phyloP scores from a whole-genome alignment of 306 rosid species.

The Inga laurina region DNA sequence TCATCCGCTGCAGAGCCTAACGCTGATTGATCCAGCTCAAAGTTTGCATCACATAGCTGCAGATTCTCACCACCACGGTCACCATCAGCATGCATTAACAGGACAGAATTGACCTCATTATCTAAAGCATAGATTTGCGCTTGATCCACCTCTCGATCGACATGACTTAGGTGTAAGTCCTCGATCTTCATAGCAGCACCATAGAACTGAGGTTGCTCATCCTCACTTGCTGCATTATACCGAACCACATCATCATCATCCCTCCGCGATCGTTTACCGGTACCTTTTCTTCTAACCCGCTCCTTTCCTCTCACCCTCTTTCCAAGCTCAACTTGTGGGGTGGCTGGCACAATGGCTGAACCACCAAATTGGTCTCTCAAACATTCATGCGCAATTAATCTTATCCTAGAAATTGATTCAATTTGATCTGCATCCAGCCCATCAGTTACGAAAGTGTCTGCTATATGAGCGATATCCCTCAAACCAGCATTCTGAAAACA shows the following conservation, averaged over 20 bases:
- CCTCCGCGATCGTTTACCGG: background rate
- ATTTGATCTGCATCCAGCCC: slow-evolving; percentile 11
- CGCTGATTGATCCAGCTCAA: background rate
- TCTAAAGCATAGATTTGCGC: background rate
- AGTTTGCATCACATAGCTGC: slow-evolving; percentile 4
- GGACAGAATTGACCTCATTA: background rate
- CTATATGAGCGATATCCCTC: slow-evolving; percentile 14
- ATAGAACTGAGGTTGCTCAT: slow-evolving; percentile 7
- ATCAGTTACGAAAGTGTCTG: slow-evolving; percentile 1
- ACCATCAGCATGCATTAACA: background rate
- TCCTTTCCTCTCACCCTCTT: slow-evolving; percentile 7
- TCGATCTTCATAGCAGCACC: background rate
- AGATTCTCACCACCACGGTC: slow-evolving; percentile 1
- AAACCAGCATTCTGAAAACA: slow-evolving; percentile 10
- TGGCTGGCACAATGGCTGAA: slow-evolving; percentile 1
- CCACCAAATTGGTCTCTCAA: slow-evolving; percentile 15
- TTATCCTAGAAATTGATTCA: slow-evolving; percentile 10
- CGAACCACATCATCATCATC: background rate
- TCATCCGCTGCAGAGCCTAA: background rate
- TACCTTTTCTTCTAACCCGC: slow-evolving; percentile 11
- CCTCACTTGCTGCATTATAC: slow-evolving; percentile 2
- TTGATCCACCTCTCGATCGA: background rate
- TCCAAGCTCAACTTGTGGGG: slow-evolving; percentile 5
- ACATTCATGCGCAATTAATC: slow-evolving; percentile 18
- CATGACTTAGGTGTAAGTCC: background rate